Evolutionary conservation across 352 stramenopile species (phyloP).

Genomic region (Blastocystis sp.): DNA sequence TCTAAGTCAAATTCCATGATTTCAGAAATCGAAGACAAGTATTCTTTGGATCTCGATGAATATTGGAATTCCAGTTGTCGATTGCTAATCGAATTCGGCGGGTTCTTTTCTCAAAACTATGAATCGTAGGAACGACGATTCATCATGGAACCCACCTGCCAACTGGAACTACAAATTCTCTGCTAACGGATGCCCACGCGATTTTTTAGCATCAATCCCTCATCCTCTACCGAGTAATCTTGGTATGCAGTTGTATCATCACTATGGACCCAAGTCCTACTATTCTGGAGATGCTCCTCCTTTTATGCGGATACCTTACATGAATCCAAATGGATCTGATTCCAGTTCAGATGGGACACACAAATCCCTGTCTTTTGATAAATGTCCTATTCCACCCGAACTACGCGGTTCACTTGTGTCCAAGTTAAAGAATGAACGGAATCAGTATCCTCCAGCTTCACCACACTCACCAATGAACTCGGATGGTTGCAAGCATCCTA

Average conservation of each 20-base stretch:
- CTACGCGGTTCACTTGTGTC: no score
- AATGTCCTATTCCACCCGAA: no score
- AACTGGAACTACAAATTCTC: background rate
- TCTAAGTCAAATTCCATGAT: background rate
- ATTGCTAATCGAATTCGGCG: background rate
- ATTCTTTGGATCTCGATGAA: background rate
- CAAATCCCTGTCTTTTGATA: no score
- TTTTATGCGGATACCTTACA: background rate
- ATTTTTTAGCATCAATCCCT: slow-evolving; percentile 7
- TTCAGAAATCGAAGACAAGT: background rate
- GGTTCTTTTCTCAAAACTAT: slow-evolving; percentile 5
- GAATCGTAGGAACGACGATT: background rate
- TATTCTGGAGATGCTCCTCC: slow-evolving; percentile 1
- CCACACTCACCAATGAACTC: no score
- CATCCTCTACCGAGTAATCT: background rate
- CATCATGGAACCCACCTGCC: background rate
- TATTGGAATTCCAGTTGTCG: background rate
- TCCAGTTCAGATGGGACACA: no score
- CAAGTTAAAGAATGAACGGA: no score
- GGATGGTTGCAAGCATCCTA: background rate
- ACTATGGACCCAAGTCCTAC: background rate
- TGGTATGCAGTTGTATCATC: background rate
- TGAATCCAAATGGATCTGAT: no score
- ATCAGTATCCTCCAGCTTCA: no score
- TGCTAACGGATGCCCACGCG: background rate